A percentile compares a stretch with the other conserved stretches of the same genome.
phyloP scores from a whole-genome alignment of 495 filamentous ascomycete species.

The Letharia lupina region DNA sequence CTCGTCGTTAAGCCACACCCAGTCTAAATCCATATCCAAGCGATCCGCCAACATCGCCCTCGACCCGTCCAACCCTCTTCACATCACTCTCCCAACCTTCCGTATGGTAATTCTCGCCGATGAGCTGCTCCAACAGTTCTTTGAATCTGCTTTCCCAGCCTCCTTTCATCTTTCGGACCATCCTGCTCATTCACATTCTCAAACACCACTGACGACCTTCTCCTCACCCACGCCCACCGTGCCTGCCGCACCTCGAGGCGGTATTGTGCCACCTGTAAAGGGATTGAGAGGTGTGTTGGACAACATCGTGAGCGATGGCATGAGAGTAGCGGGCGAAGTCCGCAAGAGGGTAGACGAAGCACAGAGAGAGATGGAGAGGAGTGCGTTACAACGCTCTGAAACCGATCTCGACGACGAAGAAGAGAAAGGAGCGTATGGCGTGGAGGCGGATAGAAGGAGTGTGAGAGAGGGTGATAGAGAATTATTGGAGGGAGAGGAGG shows the following conservation, averaged over 20 bases:
- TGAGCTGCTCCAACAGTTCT: constrained; percentile 91
- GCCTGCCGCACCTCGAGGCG: constrained; percentile 32
- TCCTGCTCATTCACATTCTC: constrained; percentile 30
- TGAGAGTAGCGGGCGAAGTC: constrained; percentile 89
- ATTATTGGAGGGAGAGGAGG: constrained; percentile 71
- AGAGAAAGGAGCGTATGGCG: constrained; percentile 33
- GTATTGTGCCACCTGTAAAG: constrained; percentile 56
- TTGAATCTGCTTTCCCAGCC: constrained; percentile 70
- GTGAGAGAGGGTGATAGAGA: constrained; percentile 68
- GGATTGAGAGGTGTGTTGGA: constrained; percentile 88
- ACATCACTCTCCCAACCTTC: constrained; percentile 96
- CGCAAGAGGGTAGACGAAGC: constrained; percentile 87
- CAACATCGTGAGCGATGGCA: constrained; percentile 94
- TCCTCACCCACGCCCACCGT: constrained; percentile 51
- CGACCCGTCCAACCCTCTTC: constrained; percentile 81
- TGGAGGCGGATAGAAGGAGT: constrained; percentile 50
- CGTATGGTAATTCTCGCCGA: constrained; percentile 97
- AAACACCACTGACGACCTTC: constrained; percentile 56
- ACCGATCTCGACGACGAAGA: constrained; percentile 70
- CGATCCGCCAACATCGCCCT: constrained; percentile 72
- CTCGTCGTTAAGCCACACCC: constrained; percentile 21
- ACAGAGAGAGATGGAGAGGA: constrained; percentile 74
- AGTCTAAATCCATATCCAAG: constrained; percentile 20
- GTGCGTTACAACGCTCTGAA: constrained; percentile 51
- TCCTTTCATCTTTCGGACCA: constrained; percentile 59